These are phyloP conservation scores for Coemansia asiatica DNA, from an alignment of 192 early-diverging fungal species.

Conservation along the genomic window DNA sequence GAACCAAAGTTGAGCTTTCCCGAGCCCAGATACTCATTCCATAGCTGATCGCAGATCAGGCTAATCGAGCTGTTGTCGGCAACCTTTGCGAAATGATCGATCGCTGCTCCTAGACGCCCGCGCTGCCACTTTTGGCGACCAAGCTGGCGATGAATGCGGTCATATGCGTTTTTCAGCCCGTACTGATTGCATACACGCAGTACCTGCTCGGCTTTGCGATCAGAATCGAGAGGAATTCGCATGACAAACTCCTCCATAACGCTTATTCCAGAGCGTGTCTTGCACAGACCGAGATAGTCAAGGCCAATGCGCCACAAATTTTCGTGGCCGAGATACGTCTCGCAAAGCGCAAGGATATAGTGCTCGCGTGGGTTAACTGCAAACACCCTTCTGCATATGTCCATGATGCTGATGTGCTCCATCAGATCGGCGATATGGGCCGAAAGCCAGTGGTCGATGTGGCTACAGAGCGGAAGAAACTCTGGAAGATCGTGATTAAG, in stretches of 20 bases:
- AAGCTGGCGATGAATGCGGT: slow-evolving; percentile 49
- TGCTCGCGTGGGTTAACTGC: slow-evolving; percentile 40
- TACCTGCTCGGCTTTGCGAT: slow-evolving; percentile 57
- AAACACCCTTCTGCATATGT: slow-evolving; percentile 40
- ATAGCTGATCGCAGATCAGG: slow-evolving; percentile 59
- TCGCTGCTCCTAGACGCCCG: slow-evolving; percentile 61
- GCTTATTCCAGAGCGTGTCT: background rate
- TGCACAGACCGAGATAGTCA: slow-evolving; percentile 54
- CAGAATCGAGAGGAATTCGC: slow-evolving; percentile 59
- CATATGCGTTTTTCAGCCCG: slow-evolving; percentile 27
- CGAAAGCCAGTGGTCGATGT: slow-evolving; percentile 61
- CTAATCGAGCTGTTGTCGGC: slow-evolving; percentile 54
- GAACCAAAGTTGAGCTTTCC: slow-evolving; percentile 51
- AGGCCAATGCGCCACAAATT: slow-evolving; percentile 57
- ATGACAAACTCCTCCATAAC: slow-evolving; percentile 33
- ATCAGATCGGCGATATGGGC: slow-evolving; percentile 63
- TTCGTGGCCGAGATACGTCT: slow-evolving; percentile 35
- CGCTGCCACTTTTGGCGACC: slow-evolving; percentile 57
- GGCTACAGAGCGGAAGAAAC: slow-evolving; percentile 50
- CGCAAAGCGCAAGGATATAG: slow-evolving; percentile 35
- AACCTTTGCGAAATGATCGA: slow-evolving; percentile 61
- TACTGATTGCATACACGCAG: slow-evolving; percentile 55
- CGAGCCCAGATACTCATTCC: slow-evolving; percentile 54
- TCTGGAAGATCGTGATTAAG: slow-evolving; percentile 48
- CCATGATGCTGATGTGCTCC: slow-evolving; percentile 58